A percentile compares a stretch with the other conserved stretches of the same genome.
Conservation (phyloP, 1,284 basidiomycete species). For the Malassezia japonica region DNA sequence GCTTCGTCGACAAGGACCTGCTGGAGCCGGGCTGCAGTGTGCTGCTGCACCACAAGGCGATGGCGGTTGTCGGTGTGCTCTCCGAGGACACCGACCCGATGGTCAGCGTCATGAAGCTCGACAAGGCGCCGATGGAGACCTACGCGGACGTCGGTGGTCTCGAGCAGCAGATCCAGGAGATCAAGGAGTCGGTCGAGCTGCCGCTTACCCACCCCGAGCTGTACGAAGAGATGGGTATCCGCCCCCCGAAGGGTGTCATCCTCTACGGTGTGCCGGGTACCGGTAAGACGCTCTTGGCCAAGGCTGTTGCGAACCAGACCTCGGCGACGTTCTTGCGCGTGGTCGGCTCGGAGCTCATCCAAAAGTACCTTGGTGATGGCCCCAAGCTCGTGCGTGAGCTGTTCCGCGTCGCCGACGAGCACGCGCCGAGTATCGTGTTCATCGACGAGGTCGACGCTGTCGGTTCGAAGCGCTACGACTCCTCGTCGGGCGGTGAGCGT, state of each 20-base stretch:
- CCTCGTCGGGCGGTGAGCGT: slow-evolving; percentile 51
- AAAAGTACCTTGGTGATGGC: slow-evolving; percentile 95
- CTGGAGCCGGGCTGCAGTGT: slow-evolving; percentile 94
- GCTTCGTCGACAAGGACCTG: slow-evolving; percentile 96
- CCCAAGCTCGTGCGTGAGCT: slow-evolving; percentile 52
- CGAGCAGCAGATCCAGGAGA: slow-evolving; percentile 94
- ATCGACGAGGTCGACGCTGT: slow-evolving; percentile 53
- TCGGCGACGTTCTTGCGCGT: slow-evolving; percentile 96
- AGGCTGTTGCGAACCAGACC: slow-evolving; percentile 97
- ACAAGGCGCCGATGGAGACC: slow-evolving; percentile 91
- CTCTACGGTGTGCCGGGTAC: slow-evolving; percentile 97
- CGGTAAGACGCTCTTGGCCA: slow-evolving; percentile 93
- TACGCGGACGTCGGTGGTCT: slow-evolving; percentile 98
- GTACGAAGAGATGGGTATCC: slow-evolving; percentile 99
- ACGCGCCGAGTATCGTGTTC: slow-evolving; percentile 52
- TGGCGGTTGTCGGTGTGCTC: slow-evolving; percentile 87
- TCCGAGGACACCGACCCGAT: slow-evolving; percentile 95
- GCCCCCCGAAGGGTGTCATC: slow-evolving; percentile 97
- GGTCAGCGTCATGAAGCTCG: slow-evolving; percentile 94
- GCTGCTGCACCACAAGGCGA: slow-evolving; percentile 89
- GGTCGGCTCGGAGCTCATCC: slow-evolving; percentile 94
- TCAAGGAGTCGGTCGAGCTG: slow-evolving; percentile 98
- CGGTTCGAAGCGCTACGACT: slow-evolving; percentile 52
- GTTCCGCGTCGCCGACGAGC: slow-evolving; percentile 51
- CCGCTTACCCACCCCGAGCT: slow-evolving; percentile 95